Conservation (phyloP, 169 alveolate species). For the Eimeria maxima region DNA sequence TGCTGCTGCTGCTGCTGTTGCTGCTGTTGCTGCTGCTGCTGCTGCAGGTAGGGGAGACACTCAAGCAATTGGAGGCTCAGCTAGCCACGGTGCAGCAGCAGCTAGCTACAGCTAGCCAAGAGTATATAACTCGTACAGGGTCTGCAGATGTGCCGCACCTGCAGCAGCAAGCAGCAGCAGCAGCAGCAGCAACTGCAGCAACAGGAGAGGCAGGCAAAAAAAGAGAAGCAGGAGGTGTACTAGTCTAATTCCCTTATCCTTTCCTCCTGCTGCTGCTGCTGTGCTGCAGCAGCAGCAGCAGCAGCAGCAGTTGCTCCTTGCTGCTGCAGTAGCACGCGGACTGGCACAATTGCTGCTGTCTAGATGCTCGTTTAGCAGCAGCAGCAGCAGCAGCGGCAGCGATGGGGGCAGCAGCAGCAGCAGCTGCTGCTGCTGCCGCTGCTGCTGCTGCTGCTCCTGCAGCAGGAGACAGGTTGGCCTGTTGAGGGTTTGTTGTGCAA, state of each 20-base stretch:
- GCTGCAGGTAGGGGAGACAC: slow-evolving; percentile 16
- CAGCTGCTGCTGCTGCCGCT: not conserved
- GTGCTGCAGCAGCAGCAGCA: slow-evolving; percentile 10
- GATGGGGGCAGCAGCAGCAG: not conserved
- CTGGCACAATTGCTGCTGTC: not conserved
- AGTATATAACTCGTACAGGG: not conserved
- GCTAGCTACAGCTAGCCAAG: slow-evolving; percentile 24
- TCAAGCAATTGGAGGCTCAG: not conserved
- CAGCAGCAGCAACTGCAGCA: slow-evolving; percentile 14
- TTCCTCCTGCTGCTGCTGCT: no score
- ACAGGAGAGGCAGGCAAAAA: not conserved
- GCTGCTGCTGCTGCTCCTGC: not conserved
- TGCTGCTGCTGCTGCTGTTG: slow-evolving; percentile 4
- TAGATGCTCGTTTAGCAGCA: not conserved
- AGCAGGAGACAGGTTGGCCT: not conserved
- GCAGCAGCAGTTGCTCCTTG: slow-evolving; percentile 13
- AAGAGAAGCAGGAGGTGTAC: not conserved
- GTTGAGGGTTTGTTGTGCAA: not conserved
- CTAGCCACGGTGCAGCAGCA: not conserved
- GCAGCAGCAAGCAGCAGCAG: slow-evolving; percentile 13
- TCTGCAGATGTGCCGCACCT: not conserved
- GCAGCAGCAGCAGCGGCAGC: not conserved
- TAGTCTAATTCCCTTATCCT: not conserved
- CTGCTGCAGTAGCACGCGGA: not conserved
- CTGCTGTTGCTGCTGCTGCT: slow-evolving; percentile 39